Percentiles rank a stretch among this genome's conserved stretches.
phyloP scores from a whole-genome alignment of 176 grass and related monocot genomes.

The Eremochloa ophiuroides region DNA sequence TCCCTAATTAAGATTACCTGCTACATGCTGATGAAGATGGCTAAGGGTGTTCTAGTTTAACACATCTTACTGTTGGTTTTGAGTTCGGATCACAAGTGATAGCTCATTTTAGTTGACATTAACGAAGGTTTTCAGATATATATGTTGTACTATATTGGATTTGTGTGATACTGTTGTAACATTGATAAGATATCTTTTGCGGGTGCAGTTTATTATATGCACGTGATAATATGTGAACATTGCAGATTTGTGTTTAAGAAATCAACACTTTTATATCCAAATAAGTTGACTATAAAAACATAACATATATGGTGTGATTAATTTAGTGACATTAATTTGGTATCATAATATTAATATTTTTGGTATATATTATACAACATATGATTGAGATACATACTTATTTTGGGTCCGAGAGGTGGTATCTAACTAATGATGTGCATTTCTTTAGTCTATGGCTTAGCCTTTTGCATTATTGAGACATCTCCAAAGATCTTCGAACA shows the following conservation, averaged over 20 bases:
- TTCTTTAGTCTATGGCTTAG: too few relatives aligned
- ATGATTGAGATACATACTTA: not conserved
- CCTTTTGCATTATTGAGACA: too few relatives aligned
- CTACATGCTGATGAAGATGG: not conserved
- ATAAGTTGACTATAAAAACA: not conserved
- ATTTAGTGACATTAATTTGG: not conserved
- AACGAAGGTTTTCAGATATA: not conserved
- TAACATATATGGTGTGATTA: not conserved
- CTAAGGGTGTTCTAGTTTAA: conserved; percentile 8
- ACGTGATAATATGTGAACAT: conserved; percentile 7
- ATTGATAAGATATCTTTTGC: not conserved
- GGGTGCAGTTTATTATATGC: not conserved
- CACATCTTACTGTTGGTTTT: not conserved
- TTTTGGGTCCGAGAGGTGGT: not conserved
- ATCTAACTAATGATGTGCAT: not conserved
- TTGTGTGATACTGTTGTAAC: not conserved
- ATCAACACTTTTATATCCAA: not conserved
- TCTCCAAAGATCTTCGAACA: too few relatives aligned
- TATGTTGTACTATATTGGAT: not conserved
- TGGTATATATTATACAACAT: too few relatives aligned
- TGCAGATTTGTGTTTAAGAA: not conserved
- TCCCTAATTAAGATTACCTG: not conserved
- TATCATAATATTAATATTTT: not conserved
- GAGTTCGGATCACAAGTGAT: not conserved
- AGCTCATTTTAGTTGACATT: not conserved